Evolutionary conservation across 108 stramenopile species (phyloP), one percentile per base, ranked within the genome.

Genomic region (Discostella pseudostelligera): DNA sequence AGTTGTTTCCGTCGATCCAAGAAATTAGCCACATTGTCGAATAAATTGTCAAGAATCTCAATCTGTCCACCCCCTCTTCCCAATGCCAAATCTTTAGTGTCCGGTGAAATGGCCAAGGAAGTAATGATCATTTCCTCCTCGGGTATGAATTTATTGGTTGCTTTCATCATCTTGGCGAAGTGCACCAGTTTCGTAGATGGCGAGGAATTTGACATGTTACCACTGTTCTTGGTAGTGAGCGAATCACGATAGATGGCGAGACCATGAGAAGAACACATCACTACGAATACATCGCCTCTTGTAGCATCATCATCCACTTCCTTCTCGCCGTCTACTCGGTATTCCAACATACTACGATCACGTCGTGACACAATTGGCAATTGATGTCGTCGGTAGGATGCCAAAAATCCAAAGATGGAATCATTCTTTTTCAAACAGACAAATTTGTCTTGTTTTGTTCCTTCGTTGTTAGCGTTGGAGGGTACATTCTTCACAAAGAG

Each of bases 21-120:
- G 59, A 81, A 88, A 0, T 71, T 36, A 19, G 74, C 70, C 14
- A 80, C 62, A 44, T 69, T 65, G 14, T 63, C 47, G 55, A 86
- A 79, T 5, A 85, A 32, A 54, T 80, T 65, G 44, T 81, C 77
- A 28, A 87, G 47, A 16, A 91, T 58, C 22, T 72, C 44, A 47
- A 91, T 88, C 19, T 77, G 62, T 45, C 90, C 90, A 43, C 56
- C 44, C 25, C 36, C 49, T 22, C 79, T 70, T 39, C 76, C 76
- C 42, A 81, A 60, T 16, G 71, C 80, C 26, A 81, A 49, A 51
- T 77, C 72, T 21, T 63, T 80, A 7, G 65, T 70, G 64, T 86
- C 81, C 9, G 90, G 86, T 8, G 75, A 76, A 39, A 76, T 68
- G 11, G 74, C 65, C 32, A 67, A 17, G 13, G 66, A 67, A 0